Percentiles rank a stretch among this genome's conserved stretches.
phyloP scores from a whole-genome alignment of 495 filamentous ascomycete species.

The Ascodesmis nigricans region DNA sequence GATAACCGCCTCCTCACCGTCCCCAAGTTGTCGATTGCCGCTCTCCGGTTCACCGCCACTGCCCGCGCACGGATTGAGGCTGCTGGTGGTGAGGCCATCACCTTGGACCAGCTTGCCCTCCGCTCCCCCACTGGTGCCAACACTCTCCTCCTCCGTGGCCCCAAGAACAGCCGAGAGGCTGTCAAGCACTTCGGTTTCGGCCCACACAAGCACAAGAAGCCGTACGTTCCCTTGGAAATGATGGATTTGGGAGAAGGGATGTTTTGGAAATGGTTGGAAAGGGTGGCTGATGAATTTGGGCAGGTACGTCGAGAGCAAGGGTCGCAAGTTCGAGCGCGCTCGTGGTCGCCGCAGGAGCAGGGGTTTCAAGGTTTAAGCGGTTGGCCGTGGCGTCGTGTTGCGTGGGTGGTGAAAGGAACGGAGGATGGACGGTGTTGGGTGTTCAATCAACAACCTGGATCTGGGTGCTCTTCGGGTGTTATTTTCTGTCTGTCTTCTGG shows the following conservation, averaged over 20 bases:
- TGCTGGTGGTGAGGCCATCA: constrained; percentile 83
- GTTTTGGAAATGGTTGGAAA: too few relatives aligned
- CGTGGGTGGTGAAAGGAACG: too few relatives aligned
- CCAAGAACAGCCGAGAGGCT: constrained; percentile 92
- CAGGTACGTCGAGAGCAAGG: constrained; percentile 92
- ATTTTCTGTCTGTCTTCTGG: too few relatives aligned
- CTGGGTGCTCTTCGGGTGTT: too few relatives aligned
- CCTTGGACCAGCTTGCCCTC: constrained; percentile 85
- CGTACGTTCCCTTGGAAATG: constrained; percentile 28
- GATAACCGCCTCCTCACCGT: constrained; percentile 77
- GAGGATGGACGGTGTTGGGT: too few relatives aligned
- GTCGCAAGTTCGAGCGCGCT: constrained; percentile 94
- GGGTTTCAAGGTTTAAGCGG: constrained; percentile 91
- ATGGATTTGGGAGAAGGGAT: background rate
- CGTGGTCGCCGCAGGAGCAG: constrained; percentile 89
- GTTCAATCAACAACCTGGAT: too few relatives aligned
- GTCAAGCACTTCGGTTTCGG: constrained; percentile 98
- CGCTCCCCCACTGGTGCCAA: constrained; percentile 82
- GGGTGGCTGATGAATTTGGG: constrained; percentile 22
- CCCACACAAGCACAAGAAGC: constrained; percentile 76
- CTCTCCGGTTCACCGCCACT: constrained; percentile 85
- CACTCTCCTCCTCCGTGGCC: constrained; percentile 82
- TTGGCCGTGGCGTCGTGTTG: too few relatives aligned
- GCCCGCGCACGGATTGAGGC: constrained; percentile 79
- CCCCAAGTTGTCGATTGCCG: constrained; percentile 79